phyloP scores from a whole-genome alignment of 306 rosid genomes.

The Canavalia ensiformis region DNA sequence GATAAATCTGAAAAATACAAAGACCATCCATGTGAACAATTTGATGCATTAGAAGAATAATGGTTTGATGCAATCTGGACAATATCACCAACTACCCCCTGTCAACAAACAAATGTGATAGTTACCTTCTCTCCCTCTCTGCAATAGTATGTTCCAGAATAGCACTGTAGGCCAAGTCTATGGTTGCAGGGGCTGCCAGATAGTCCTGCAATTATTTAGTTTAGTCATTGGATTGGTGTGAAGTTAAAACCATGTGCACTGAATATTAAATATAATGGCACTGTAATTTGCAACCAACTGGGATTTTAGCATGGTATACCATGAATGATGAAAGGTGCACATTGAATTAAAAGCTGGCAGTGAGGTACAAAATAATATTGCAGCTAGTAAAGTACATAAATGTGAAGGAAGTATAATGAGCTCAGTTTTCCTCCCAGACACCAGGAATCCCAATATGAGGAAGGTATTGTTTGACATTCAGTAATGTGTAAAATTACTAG shows the following conservation, averaged over 20 bases:
- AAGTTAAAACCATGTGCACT: constrained; percentile 5
- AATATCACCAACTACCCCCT: constrained; percentile 31
- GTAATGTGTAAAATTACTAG: not conserved
- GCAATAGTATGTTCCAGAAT: constrained; percentile 90
- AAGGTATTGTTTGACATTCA: constrained; percentile 17
- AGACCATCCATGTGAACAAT: constrained; percentile 5
- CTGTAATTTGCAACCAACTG: not conserved
- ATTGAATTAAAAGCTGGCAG: constrained; percentile 2
- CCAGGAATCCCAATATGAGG: constrained; percentile 4
- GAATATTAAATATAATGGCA: constrained; percentile 37
- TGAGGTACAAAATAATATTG: not conserved
- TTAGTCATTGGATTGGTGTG: constrained; percentile 38
- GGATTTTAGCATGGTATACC: not conserved
- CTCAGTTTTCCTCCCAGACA: constrained; percentile 13
- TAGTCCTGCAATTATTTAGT: constrained; percentile 73
- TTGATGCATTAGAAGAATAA: constrained; percentile 28
- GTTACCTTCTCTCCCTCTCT: constrained; percentile 97
- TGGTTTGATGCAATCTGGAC: constrained; percentile 26
- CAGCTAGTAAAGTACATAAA: constrained; percentile 21
- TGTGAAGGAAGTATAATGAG: not conserved
- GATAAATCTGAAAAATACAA: constrained; percentile 3
- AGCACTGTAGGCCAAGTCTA: constrained; percentile 83
- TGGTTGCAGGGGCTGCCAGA: constrained; percentile 77
- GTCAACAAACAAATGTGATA: constrained; percentile 34
- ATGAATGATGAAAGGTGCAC: constrained; percentile 16